Base-by-base conservation (phyloP, 2,329 filamentous ascomycete species). In the Aquanectria penicillioides region DNA sequence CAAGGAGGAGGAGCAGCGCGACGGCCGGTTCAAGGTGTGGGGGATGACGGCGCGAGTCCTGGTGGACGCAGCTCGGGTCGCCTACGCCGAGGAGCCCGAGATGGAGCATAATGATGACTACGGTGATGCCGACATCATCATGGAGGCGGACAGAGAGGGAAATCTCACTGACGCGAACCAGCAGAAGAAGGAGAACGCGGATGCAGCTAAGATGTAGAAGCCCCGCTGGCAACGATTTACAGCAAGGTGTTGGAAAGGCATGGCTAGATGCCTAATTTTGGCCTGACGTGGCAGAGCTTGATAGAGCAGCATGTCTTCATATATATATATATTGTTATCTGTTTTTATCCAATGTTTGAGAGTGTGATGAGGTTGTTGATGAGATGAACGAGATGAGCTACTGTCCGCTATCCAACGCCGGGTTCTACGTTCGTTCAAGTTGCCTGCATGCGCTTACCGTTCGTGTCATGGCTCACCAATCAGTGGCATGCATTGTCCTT, bases 401-500 rank as follows among this genome's bases (percentile, higher is more conserved):
- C n/a, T n/a, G n/a, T n/a, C n/a, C n/a, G n/a, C n/a, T n/a, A n/a
- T n/a, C n/a, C n/a, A n/a, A n/a, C n/a, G n/a, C n/a, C n/a, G n/a
- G n/a, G n/a, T n/a, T n/a, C n/a, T n/a, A n/a, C n/a, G n/a, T n/a
- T n/a, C n/a, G n/a, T n/a, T 20, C 23, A 29, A 18, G 18, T 22
- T 31, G 28, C 28, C 17, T 15, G 41, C 17, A 22, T 15, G 15
- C n/a, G n/a, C n/a, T n/a, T n/a, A 20, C 34, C 4, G 17, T 18
- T 13, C 11, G 7, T 9, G 25, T 13, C 2, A 22, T 28, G 38
- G 41, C 38, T 66, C 29, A 49, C 31, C 10, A 18, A 60, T 83
- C 76, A 98, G 79, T 99, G 94, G 75, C 95, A 99, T 37, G 94
- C 94, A 64, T 92, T 93, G 62, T 93, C 89, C 82, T 97, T 97